Conservation (phyloP, 1,284 basidiomycete species). For the Thecaphora thlaspeos region DNA sequence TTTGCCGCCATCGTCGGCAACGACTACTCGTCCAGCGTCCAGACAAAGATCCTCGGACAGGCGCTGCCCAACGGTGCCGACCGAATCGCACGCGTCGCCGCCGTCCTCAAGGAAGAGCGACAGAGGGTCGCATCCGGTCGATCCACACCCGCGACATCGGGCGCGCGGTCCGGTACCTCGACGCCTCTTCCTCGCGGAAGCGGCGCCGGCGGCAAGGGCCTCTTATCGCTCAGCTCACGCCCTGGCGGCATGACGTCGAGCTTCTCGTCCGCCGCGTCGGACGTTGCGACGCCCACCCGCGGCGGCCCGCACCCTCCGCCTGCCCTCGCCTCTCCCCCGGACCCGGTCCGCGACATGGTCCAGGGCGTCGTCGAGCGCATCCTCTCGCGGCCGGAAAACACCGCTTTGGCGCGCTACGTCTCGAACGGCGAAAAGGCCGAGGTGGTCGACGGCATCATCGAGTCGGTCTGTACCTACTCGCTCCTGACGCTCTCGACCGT, state of each 20-base stretch:
- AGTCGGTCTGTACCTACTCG: slow-evolving; percentile 41
- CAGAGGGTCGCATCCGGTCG: slow-evolving; percentile 17
- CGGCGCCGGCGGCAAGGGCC: slow-evolving; percentile 13
- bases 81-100: slow-evolving; percentile 29
- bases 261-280: slow-evolving; percentile 21
- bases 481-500: slow-evolving; percentile 28
- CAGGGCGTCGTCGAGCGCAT: slow-evolving; percentile 27
- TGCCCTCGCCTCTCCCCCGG: slow-evolving; percentile 19
- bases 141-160: slow-evolving; percentile 3
- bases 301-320: slow-evolving; percentile 23
- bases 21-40: slow-evolving; percentile 42
- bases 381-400: slow-evolving; percentile 6
- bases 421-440: slow-evolving; percentile 32
- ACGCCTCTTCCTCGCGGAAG: slow-evolving; percentile 17
- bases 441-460: slow-evolving; percentile 39
- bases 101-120: slow-evolving; percentile 27
- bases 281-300: slow-evolving; percentile 31
- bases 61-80: slow-evolving; percentile 23
- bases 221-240: background rate
- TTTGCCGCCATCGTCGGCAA: slow-evolving; percentile 46
- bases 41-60: slow-evolving; percentile 31
- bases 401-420: slow-evolving; percentile 18
- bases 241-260: slow-evolving; percentile 1
- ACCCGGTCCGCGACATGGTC: slow-evolving; percentile 46
- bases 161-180: slow-evolving; percentile 14